These are phyloP conservation scores for Cladophialophora carrionii DNA, from an alignment of 2,329 filamentous ascomycete genomes.

Conservation along the genomic window DNA sequence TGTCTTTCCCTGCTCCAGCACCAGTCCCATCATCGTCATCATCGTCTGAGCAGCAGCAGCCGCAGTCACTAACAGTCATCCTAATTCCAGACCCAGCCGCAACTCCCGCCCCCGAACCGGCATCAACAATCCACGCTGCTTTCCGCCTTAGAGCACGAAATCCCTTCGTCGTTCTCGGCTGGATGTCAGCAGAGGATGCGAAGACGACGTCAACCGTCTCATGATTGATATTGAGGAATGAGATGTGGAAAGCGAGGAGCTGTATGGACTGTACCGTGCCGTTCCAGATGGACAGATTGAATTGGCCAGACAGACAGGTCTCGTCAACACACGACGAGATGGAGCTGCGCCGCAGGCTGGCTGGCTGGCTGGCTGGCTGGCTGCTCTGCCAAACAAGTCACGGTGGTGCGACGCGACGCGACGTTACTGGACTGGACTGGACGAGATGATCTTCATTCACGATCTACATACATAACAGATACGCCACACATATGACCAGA, in stretches of 20 bases:
- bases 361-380: too few relatives aligned
- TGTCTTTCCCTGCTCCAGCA: not conserved
- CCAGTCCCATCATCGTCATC: not conserved
- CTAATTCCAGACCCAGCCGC: slow-evolving; percentile 7
- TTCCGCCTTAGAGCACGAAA: slow-evolving; percentile 17
- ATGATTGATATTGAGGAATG: not conserved
- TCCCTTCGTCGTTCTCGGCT: slow-evolving; percentile 13
- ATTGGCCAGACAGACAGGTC: not conserved
- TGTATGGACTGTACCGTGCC: not conserved
- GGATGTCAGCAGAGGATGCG: slow-evolving; percentile 7
- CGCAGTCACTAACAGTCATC: slow-evolving; percentile 9
- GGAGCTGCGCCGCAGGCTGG: not conserved
- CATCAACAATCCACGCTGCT: slow-evolving; percentile 13
- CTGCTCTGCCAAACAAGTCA: not conserved
- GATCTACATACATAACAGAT: not conserved
- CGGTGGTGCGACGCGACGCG: not conserved
- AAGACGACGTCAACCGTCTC: not conserved
- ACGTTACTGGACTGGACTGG: too few relatives aligned
- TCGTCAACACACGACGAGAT: not conserved
- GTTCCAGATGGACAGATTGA: not conserved
- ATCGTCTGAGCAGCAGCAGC: not conserved
- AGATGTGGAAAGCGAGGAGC: not conserved
- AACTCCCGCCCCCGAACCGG: slow-evolving; percentile 7
- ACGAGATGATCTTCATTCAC: not conserved
- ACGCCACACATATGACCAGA: not conserved